These are phyloP conservation scores for Saussurea involucrata DNA, from an alignment of 129 eudicot species.

Conservation along the genomic window DNA sequence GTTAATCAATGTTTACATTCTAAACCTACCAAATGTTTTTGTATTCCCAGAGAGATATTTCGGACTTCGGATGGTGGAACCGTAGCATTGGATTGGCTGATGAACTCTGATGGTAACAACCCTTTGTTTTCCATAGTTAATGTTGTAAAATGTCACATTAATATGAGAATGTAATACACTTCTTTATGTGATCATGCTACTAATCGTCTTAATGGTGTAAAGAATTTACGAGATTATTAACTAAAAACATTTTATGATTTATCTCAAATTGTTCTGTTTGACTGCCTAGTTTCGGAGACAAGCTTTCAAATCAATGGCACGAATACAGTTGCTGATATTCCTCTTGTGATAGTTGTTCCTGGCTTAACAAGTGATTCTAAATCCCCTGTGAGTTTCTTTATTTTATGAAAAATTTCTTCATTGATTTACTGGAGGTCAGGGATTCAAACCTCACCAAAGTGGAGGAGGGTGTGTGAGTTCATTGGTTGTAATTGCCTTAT, in stretches of 20 bases:
- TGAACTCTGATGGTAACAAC: conserved; percentile 50
- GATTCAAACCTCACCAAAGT: not conserved
- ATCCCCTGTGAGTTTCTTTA: conserved; percentile 58
- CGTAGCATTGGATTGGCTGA: conserved; percentile 85
- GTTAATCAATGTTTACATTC: not conserved
- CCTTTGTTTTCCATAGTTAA: not conserved
- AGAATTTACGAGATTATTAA: not conserved
- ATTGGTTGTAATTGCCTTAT: not conserved
- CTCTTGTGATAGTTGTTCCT: conserved; percentile 76
- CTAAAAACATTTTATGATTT: not conserved
- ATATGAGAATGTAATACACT: not conserved
- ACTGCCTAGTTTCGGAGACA: conserved; percentile 32
- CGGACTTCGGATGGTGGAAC: conserved; percentile 89
- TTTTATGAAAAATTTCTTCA: not conserved
- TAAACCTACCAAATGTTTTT: not conserved
- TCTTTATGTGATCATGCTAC: conserved; percentile 6
- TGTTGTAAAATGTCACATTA: not conserved
- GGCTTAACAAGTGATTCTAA: conserved; percentile 82
- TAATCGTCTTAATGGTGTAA: not conserved
- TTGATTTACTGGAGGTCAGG: not conserved
- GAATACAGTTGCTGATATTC: conserved; percentile 45
- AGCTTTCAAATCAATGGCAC: conserved; percentile 38
- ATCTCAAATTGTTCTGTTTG: not conserved
- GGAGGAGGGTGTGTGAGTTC: not conserved
- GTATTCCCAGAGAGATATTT: conserved; percentile 59